A percentile compares a stretch with the other conserved stretches of the same genome.
Evolutionary conservation across 805 yeast genomes (phyloP).

Genomic region (Kodamaea kaohsiungensis): DNA sequence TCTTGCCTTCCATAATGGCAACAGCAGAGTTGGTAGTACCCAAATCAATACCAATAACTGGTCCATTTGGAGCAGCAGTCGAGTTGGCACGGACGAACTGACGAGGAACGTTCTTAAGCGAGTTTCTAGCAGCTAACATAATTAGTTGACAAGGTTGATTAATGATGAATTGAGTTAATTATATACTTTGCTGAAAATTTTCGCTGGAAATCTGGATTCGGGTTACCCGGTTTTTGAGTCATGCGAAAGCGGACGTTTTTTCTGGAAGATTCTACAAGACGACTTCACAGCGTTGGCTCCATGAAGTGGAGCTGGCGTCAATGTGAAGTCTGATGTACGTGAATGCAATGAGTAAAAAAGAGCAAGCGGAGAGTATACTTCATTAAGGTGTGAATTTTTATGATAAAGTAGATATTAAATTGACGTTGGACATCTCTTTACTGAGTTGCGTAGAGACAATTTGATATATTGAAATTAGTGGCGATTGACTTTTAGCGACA

Average conservation of each 20-base stretch:
- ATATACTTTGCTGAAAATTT: conserved; percentile 8
- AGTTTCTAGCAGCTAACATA: conserved; percentile 47
- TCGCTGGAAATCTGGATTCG: conserved; percentile 1
- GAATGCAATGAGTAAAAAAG: too few species aligned
- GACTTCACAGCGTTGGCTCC: neutral
- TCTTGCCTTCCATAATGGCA: conserved; percentile 77
- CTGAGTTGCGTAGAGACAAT: too few species aligned
- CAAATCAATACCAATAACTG: conserved; percentile 82
- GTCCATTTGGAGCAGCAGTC: conserved; percentile 39
- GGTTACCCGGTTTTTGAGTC: conserved; percentile 8
- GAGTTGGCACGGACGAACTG: conserved; percentile 36
- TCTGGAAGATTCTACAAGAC: conserved; percentile 9
- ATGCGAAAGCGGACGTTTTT: neutral
- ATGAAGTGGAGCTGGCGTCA: neutral
- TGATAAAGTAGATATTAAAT: too few species aligned
- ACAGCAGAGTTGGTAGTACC: conserved; percentile 93
- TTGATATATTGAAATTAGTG: too few species aligned
- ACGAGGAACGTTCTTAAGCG: conserved; percentile 38
- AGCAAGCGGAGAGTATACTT: too few species aligned
- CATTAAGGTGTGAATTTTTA: too few species aligned
- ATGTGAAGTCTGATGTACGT: too few species aligned
- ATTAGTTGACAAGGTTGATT: conserved; percentile 1
- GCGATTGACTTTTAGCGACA: too few species aligned
- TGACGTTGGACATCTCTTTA: too few species aligned
- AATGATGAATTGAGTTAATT: conserved; percentile 18